Base-by-base conservation (phyloP, 2,329 filamentous ascomycete genomes). In the Epicoccum sorghinum region DNA sequence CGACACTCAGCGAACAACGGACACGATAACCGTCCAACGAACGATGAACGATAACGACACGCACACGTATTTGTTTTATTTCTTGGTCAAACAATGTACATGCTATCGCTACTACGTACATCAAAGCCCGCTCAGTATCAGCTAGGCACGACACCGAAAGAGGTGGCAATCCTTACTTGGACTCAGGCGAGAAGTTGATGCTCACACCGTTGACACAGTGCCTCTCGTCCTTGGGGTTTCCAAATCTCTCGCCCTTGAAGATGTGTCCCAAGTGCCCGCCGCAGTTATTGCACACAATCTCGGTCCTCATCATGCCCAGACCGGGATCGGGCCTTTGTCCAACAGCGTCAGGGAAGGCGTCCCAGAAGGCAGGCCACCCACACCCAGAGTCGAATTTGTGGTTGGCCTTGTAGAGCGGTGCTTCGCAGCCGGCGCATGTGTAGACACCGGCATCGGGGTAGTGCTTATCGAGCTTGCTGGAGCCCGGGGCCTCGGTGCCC, bases 311-410 rank as follows among this genome's bases (percentile, higher is more conserved):
- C 90, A 96, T 96, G 41, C 93, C 93, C 46, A 92, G 83, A 0
- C 86, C 81, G 42, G 77, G 79, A 75, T 99, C 95, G 60, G 86
- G 86, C 69, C 93, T 89, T 58, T 93, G 83, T 32, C 86, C 90
- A 10, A 99, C 91, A 0, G 93, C 93, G 2, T 92, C 93, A 0
- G 95, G 93, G 46, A 99, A 86, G 62, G 89, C 93, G 77, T 99
- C 95, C 73, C 93, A 99, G 78, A 98, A 99, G 10, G 95, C 95
- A 0, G 95, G 95, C 95, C 95, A 99, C 57, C 95, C 95, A 77
- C 95, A 99, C 37, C 92, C 91, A 14, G 90, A 96, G 76, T 90
- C 90, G 83, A 99, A 99, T 77, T 99, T 99, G 78, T 96, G 93
- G 59, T 83, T 83, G 25, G 95, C 93, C 75, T 88, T 93, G 84